Evolutionary conservation across 2,329 filamentous ascomycete genomes (phyloP), one percentile per base, ranked within the genome.

Genomic region (Aspergillus oerlinghausenensis): DNA sequence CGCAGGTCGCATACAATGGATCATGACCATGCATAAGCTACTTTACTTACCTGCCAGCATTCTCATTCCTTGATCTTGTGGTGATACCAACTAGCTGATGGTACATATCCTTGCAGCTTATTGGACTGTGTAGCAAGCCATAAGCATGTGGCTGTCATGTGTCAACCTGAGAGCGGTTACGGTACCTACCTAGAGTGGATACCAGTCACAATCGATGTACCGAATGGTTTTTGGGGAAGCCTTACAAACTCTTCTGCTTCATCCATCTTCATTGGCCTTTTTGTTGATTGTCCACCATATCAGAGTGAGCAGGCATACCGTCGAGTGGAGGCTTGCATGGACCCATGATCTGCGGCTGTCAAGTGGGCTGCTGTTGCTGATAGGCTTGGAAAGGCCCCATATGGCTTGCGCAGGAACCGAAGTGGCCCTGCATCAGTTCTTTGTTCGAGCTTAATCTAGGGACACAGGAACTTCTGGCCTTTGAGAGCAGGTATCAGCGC

Each of bases 341-440:
- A 40, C 19, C 26, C 48, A 58, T 58, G 56, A 63, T 63, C 59
- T 59, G 53, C 59, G 51, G 49, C 56, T 59, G 51, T 51, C 43
- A 57, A 51, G 45, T 40, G 51, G 53, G n/a, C 32, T 49, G 23
- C 32, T 38, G 32, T 3, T 35, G 14, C 23, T 29, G 49, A 58
- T 58, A 59, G 53, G 47, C 54, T 58, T 49, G 55, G 52, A 42
- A 49, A 47, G 53, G 50, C 50, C 52, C 51, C 43, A 48, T 52
- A 60, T 62, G 60, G 51, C 58, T 58, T 64, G 58, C 60, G 63
- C 65, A 69, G 63, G 62, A 67, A 66, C 66, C 42, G 35, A 28
- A 59, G 49, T 49, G 56, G 55, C 57, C 60, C 59, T 55, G 52
- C 58, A 25, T 23, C 43, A 26, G 60, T 56, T 52, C 35, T 42